These are phyloP conservation scores for Tribonema minus DNA, from an alignment of 108 stramenopile species.

Conservation along the genomic window DNA sequence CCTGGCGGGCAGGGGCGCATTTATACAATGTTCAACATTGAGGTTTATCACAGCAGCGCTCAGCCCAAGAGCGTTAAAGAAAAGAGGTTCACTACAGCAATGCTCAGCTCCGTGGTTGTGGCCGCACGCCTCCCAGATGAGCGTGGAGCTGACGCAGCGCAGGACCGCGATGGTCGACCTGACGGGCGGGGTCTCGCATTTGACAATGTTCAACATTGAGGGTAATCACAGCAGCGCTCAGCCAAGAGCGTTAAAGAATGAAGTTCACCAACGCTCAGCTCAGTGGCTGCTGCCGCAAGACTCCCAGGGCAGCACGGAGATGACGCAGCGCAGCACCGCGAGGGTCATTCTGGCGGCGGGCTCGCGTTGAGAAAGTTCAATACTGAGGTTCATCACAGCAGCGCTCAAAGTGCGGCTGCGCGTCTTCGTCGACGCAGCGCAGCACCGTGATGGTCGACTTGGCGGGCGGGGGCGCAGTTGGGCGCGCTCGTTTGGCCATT, in stretches of 20 bases:
- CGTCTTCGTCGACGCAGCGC: conserved; percentile 60
- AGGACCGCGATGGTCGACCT: conserved; percentile 63
- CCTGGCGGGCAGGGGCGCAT: not conserved
- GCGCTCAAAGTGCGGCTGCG: no score
- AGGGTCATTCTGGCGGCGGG: not conserved
- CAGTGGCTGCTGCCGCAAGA: not conserved
- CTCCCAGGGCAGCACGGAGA: not conserved
- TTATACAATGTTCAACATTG: no score
- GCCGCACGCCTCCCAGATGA: conserved; percentile 58
- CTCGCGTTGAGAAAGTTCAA: no score
- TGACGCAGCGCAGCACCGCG: not conserved
- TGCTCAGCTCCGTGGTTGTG: no score
- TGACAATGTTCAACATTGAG: not conserved
- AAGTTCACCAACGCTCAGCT: not conserved
- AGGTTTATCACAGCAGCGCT: no score
- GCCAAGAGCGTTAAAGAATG: no score
- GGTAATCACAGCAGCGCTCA: not conserved
- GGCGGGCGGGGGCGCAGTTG: not conserved
- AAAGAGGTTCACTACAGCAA: no score
- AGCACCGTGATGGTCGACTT: conserved; percentile 63
- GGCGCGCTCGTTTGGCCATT: no score
- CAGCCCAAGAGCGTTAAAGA: no score
- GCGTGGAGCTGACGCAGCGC: conserved; percentile 63
- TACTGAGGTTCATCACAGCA: no score
- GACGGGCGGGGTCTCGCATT: not conserved